A percentile compares a stretch with the other conserved stretches of the same genome.
phyloP scores from a whole-genome alignment of 1,139 yeast genomes.

The Debaryomycetaceae sp. region DNA sequence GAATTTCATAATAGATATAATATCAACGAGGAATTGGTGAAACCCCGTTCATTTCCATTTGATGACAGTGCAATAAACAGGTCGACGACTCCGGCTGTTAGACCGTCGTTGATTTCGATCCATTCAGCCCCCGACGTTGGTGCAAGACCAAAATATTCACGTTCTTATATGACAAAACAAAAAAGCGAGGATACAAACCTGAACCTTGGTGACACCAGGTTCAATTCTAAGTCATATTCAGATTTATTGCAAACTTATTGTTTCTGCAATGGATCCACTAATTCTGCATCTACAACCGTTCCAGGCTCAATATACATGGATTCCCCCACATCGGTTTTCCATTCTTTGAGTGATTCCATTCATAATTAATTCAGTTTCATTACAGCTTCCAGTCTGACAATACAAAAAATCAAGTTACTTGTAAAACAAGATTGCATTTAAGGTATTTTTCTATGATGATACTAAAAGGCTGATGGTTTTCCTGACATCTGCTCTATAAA shows the following conservation, averaged over 20 bases:
- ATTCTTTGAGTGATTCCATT: constrained; percentile 32
- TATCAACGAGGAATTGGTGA: constrained; percentile 9
- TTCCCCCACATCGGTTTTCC: constrained; percentile 27
- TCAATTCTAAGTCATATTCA: constrained; percentile 26
- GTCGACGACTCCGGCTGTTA: constrained; percentile 4
- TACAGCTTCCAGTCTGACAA: not conserved
- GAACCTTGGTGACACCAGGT: constrained; percentile 7
- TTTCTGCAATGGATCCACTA: constrained; percentile 24
- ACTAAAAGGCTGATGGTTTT: not conserved
- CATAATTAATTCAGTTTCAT: constrained; percentile 16
- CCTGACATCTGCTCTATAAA: not conserved
- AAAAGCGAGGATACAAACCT: constrained; percentile 2
- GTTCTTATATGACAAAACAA: constrained; percentile 16
- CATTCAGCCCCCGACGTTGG: constrained; percentile 25
- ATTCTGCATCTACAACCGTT: constrained; percentile 6
- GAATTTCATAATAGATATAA: constrained; percentile 12
- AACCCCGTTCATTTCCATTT: constrained; percentile 8
- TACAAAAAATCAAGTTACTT: not conserved
- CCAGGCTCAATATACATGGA: constrained; percentile 4
- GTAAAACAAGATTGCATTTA: not conserved
- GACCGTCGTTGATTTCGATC: constrained; percentile 25
- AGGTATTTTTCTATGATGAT: not conserved
- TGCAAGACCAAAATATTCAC: constrained; percentile 16
- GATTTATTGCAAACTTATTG: constrained; percentile 32
- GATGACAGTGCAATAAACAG: not conserved